These are phyloP conservation scores for Ilyonectria sp. DNA, from an alignment of 2,329 filamentous ascomycete genomes.

Conservation along the genomic window DNA sequence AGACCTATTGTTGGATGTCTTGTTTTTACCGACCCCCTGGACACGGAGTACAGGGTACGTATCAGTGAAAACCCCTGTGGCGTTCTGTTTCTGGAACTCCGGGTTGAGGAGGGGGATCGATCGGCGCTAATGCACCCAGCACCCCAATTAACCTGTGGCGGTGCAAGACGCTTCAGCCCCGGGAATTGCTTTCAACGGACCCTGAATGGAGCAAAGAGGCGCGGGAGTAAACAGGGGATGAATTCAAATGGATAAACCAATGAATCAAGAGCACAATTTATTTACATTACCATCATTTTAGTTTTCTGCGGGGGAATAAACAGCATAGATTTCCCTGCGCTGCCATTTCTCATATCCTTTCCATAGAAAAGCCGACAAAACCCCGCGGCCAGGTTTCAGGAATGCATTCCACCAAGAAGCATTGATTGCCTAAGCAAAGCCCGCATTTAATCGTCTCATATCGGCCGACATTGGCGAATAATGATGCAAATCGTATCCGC, in stretches of 20 bases:
- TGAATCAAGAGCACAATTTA: background rate
- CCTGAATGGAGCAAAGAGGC: constrained; percentile 6
- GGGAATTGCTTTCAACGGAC: constrained; percentile 28
- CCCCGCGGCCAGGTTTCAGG: constrained; percentile 36
- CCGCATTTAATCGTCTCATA: constrained; percentile 36
- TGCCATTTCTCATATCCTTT: background rate
- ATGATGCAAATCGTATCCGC: constrained; percentile 25
- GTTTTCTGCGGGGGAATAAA: background rate
- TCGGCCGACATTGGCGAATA: constrained; percentile 28
- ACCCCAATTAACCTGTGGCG: constrained; percentile 52
- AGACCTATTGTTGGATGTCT: constrained; percentile 17
- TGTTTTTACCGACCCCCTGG: constrained; percentile 29
- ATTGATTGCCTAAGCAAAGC: constrained; percentile 20
- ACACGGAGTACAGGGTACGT: constrained; percentile 28
- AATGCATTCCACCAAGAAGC: constrained; percentile 24
- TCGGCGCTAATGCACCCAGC: constrained; percentile 55
- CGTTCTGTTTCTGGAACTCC: constrained; percentile 45
- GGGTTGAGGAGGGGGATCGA: constrained; percentile 43
- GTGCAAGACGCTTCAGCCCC: constrained; percentile 48
- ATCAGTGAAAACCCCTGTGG: constrained; percentile 31
- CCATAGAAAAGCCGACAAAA: constrained; percentile 25
- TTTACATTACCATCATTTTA: too few species aligned
- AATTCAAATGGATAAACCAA: background rate
- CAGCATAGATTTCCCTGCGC: background rate
- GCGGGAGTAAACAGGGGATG: background rate